phyloP scores from a whole-genome alignment of 2,329 filamentous ascomycete species.

The Diaporthe sp. region DNA sequence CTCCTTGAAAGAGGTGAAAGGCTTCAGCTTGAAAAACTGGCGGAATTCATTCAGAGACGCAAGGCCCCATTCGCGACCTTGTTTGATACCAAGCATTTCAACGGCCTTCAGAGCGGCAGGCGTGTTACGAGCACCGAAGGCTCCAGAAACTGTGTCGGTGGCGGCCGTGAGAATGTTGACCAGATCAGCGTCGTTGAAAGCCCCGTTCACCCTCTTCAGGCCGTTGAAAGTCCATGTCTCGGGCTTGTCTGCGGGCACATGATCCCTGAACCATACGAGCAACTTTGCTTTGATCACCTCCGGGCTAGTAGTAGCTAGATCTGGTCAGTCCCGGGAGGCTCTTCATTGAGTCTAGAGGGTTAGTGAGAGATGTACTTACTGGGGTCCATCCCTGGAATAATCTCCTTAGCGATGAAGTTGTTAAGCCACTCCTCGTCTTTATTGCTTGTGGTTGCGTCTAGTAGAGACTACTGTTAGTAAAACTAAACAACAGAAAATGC shows the following conservation, averaged over 20 bases:
- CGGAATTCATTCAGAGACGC: slow-evolving; percentile 7
- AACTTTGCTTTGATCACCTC: neutral
- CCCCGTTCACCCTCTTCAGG: neutral
- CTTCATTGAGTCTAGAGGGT: neutral
- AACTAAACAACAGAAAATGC: too few relatives aligned
- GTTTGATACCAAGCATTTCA: slow-evolving; percentile 1
- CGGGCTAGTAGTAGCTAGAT: neutral
- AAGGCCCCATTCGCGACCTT: slow-evolving; percentile 12
- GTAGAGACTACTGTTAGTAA: neutral
- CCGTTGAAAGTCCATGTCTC: slow-evolving; percentile 12
- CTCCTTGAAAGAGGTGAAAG: slow-evolving; percentile 12
- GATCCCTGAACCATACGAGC: neutral
- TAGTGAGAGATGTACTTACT: neutral
- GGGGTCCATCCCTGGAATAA: neutral
- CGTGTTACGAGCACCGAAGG: slow-evolving; percentile 3
- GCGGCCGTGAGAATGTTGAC: neutral
- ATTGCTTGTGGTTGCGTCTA: neutral
- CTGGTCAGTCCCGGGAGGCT: neutral
- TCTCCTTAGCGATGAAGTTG: neutral
- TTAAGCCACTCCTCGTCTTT: slow-evolving; percentile 13
- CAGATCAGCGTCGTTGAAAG: neutral
- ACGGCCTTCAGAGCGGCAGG: neutral
- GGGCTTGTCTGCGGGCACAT: neutral
- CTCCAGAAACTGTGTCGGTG: neutral
- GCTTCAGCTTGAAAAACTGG: slow-evolving; percentile 13